Evolutionary conservation across 2,329 filamentous ascomycete species (phyloP).

Genomic region (Hysterium pulicare): DNA sequence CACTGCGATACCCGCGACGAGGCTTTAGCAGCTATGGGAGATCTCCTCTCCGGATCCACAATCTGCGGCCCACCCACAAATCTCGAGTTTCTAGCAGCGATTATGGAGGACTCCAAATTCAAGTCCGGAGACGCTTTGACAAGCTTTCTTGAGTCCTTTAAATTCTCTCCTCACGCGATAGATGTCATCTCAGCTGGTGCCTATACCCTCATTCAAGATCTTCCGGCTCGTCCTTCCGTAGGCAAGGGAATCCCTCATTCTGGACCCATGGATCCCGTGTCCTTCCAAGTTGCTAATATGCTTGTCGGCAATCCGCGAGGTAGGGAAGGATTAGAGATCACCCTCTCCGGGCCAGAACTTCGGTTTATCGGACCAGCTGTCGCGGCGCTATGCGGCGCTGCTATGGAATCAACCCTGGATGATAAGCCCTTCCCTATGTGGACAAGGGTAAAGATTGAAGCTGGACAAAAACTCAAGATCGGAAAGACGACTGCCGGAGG

Average conservation of each 20-base stretch:
- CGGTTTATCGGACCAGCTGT: conserved; percentile 54
- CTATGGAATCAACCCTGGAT: conserved; percentile 52
- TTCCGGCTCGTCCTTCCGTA: conserved; percentile 54
- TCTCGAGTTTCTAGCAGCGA: conserved; percentile 52
- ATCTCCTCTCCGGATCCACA: conserved; percentile 43
- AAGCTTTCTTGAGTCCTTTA: conserved; percentile 52
- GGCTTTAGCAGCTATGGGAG: conserved; percentile 44
- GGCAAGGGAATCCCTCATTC: conserved; percentile 58
- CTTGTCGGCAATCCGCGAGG: conserved; percentile 55
- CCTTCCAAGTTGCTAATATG: conserved; percentile 57
- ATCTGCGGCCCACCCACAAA: conserved; percentile 57
- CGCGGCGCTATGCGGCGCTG: conserved; percentile 56
- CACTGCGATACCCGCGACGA: conserved; percentile 43
- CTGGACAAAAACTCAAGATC: conserved; percentile 53
- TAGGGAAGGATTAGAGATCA: conserved; percentile 58
- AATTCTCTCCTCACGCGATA: conserved; percentile 50
- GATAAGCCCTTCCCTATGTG: conserved; percentile 52
- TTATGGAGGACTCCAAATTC: conserved; percentile 49
- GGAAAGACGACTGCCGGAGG: conserved; percentile 53
- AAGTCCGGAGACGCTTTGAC: conserved; percentile 53
- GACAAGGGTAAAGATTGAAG: conserved; percentile 49
- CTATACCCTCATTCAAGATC: conserved; percentile 59
- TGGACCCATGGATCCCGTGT: conserved; percentile 61
- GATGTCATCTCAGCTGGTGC: conserved; percentile 56
- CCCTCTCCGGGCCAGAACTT: conserved; percentile 57